phyloP scores from a whole-genome alignment of 495 filamentous ascomycete species.

The Cenococcum geophilum region DNA sequence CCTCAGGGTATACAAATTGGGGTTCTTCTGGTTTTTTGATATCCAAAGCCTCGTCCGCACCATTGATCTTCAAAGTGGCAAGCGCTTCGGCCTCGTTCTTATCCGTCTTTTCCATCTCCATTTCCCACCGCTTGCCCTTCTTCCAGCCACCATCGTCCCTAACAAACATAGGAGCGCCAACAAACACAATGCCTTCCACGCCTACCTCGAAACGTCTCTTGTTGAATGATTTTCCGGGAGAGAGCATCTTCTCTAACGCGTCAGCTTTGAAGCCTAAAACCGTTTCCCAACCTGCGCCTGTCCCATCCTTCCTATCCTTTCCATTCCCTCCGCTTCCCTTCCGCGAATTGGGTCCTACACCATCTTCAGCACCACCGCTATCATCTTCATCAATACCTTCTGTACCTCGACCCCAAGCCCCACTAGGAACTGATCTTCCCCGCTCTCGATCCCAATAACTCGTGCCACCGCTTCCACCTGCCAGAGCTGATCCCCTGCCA shows the following conservation, averaged over 20 bases:
- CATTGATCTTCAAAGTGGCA: conserved; percentile 11
- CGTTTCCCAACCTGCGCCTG: conserved; percentile 59
- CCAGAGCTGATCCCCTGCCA: conserved; percentile 33
- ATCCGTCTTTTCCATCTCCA: conserved; percentile 32
- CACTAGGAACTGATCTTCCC: conserved; percentile 11
- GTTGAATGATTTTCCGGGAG: conserved; percentile 71
- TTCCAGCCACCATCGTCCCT: conserved; percentile 81
- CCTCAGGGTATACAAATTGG: conserved; percentile 29
- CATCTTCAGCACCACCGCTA: conserved; percentile 7
- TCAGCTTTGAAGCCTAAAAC: conserved; percentile 69
- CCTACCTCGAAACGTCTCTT: conserved; percentile 82
- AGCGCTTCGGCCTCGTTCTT: conserved; percentile 21
- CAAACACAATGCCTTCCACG: conserved; percentile 75
- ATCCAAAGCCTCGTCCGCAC: conserved; percentile 28
- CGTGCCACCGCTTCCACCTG: conserved; percentile 14
- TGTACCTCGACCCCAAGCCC: conserved; percentile 20
- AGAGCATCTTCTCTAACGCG: conserved; percentile 77
- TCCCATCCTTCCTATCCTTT: conserved; percentile 5
- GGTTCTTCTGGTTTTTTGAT: conserved; percentile 30
- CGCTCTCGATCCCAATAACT: conserved; percentile 21
- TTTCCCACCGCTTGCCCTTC: conserved; percentile 61
- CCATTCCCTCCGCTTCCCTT: background rate
- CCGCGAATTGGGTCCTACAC: conserved; percentile 10
- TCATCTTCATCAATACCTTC: conserved; percentile 30
- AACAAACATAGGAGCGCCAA: conserved; percentile 83